A percentile compares a stretch with the other conserved stretches of the same genome.
Evolutionary conservation across 139 green algal genomes (phyloP).

Genomic region (Chlamydomonas sp.): DNA sequence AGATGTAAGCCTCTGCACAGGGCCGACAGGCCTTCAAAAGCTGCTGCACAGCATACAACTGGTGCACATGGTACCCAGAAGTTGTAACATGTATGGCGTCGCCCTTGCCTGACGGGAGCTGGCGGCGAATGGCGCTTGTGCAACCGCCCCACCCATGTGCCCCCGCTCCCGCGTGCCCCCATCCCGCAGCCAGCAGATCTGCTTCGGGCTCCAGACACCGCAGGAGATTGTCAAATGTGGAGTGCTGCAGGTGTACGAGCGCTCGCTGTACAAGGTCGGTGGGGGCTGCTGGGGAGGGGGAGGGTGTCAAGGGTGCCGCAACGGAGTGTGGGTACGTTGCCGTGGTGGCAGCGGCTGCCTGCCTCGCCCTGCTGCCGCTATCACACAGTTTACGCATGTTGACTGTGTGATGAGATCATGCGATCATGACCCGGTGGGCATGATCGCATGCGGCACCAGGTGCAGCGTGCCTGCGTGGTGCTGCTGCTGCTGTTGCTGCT

Average conservation of each 20-base stretch:
- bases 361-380: no score
- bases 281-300: background rate
- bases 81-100: no score
- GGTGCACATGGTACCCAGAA: no score
- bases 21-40: background rate
- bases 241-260: constrained; percentile 91
- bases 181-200: constrained; percentile 82
- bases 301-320: background rate
- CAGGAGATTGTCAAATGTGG: constrained; percentile 86
- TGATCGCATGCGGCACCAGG: no score
- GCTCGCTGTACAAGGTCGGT: constrained; percentile 85
- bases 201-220: constrained; percentile 86
- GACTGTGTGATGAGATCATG: no score
- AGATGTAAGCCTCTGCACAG: constrained; percentile 69
- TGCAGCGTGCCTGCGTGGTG: no score
- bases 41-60: background rate
- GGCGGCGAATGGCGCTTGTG: background rate
- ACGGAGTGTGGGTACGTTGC: background rate
- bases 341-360: background rate
- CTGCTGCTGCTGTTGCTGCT: no score
- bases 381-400: no score
- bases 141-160: background rate
- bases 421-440: no score
- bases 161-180: background rate
- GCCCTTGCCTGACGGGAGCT: background rate